These are phyloP conservation scores for Triticum urartu DNA, from an alignment of 176 grass and related monocot genomes.

Conservation along the genomic window DNA sequence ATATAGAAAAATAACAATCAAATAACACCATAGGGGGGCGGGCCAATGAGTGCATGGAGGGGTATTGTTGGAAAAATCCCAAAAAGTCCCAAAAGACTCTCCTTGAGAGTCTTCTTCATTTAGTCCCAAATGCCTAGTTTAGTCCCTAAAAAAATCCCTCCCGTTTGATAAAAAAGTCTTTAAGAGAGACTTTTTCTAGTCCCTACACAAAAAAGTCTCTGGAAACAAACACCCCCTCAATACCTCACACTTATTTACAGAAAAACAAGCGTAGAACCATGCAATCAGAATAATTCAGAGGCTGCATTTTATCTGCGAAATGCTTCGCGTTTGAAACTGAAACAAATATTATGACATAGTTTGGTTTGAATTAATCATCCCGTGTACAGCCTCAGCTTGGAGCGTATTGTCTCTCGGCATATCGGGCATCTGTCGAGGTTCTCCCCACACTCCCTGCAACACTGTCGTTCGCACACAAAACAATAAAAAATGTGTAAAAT, in stretches of 20 bases:
- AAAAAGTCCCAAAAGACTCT: no score
- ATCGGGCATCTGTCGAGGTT: slow-evolving; percentile 85
- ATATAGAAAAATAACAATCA: no score
- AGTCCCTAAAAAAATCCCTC: no score
- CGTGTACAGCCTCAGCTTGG: slow-evolving; percentile 73
- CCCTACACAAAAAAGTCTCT: no score
- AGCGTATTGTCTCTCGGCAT: slow-evolving; percentile 62
- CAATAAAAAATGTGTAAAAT: not conserved
- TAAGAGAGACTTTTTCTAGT: no score
- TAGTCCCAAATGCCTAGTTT: no score
- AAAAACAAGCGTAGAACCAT: not conserved
- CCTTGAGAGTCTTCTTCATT: no score
- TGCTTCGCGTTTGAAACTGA: not conserved
- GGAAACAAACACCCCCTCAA: no score
- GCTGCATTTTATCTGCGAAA: not conserved
- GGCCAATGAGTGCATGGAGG: no score
- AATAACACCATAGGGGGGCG: no score
- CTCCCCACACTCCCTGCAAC: slow-evolving; percentile 83
- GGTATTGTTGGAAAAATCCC: no score
- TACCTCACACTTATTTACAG: not conserved
- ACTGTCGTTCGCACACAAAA: slow-evolving; percentile 42
- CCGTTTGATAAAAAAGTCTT: no score
- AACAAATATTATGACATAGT: not conserved
- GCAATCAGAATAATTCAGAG: not conserved
- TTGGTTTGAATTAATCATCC: slow-evolving; percentile 40